phyloP scores from a whole-genome alignment of 2,329 filamentous ascomycete species.

The Fusarium musae region DNA sequence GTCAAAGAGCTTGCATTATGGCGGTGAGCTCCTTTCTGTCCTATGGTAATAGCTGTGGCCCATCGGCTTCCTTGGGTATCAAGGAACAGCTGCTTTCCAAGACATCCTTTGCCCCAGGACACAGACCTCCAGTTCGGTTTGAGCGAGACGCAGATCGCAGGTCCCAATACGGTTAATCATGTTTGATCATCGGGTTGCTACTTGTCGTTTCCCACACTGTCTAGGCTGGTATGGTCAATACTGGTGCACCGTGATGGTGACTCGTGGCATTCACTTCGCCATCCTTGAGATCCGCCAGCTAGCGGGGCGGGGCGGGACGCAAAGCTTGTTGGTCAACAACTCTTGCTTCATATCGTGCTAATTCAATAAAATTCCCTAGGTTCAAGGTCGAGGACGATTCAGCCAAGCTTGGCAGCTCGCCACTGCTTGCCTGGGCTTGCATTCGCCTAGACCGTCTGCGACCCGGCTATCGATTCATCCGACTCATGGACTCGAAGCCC shows the following conservation, averaged over 20 bases:
- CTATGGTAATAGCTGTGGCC: neutral
- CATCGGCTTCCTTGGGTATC: constrained; percentile 5
- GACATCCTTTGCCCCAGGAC: constrained; percentile 3
- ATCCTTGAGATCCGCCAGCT: neutral
- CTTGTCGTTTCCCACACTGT: neutral
- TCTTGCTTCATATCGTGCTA: constrained; percentile 32
- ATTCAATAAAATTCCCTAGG: constrained; percentile 48
- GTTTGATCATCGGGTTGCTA: neutral
- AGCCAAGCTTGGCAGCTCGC: constrained; percentile 50
- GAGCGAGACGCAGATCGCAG: neutral
- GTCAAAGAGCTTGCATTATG: neutral
- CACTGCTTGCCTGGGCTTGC: constrained; percentile 66
- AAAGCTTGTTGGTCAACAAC: constrained; percentile 6
- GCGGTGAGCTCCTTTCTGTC: neutral
- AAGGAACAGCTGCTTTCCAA: constrained; percentile 10
- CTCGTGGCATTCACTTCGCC: neutral
- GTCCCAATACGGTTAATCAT: neutral
- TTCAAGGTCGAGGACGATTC: constrained; percentile 66
- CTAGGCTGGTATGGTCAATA: neutral
- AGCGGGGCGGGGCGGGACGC: neutral
- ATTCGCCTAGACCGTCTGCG: constrained; percentile 68
- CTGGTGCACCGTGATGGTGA: neutral
- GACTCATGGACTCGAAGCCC: constrained; percentile 59
- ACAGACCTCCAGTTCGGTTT: constrained; percentile 3
- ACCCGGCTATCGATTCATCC: constrained; percentile 65